Evolutionary conservation across 2,329 filamentous ascomycete species (phyloP), one percentile per base, ranked within the genome.

Genomic region (Fusarium scirpi): DNA sequence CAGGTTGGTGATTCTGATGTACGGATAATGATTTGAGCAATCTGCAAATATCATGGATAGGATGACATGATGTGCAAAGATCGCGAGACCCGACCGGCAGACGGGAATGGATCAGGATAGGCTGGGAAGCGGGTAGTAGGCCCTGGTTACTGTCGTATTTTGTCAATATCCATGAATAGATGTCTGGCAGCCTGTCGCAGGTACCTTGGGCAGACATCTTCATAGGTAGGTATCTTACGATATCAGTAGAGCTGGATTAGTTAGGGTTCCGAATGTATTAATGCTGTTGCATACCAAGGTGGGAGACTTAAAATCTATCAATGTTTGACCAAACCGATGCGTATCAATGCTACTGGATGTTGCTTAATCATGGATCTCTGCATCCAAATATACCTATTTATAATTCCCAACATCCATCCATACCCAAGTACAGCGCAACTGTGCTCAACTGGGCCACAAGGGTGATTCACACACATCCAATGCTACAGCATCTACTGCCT

Each of bases 1-100:
- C 55, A 71, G 45, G 24, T 48, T 8, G 45, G 18, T 40, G 20
- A 41, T 30, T 40, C 27, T 46, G 59, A 58, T 49, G 44, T 10
- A 34, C 34, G 34, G 34, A 38, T n/a, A 40, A 27, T 24, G n/a
- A n/a, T 27, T 32, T 20, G 46, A 20, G 55, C 22, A 15, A 22
- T 43, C 18, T 40, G 24, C 34, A 15, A 29, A 10, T 43, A 43
- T 38, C 13, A 8, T 25, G 27, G 18, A n/a, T 46, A 15, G 29
- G 29, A 30, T 30, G 29, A 27, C 16, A 55, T 32, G 34, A 44
- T 44, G 18, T 34, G 27, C 29, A 18, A 27, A 38, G 40, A 56
- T 58, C 52, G 40, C 20, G 30, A 62, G 38, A 40, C 41, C 29
- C 12, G 29, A 30, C 29, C 29, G 13, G 29, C 29, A 30, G 29